These are phyloP conservation scores for Citrus trifoliata DNA, from an alignment of 345 rosid genomes.

Conservation along the genomic window DNA sequence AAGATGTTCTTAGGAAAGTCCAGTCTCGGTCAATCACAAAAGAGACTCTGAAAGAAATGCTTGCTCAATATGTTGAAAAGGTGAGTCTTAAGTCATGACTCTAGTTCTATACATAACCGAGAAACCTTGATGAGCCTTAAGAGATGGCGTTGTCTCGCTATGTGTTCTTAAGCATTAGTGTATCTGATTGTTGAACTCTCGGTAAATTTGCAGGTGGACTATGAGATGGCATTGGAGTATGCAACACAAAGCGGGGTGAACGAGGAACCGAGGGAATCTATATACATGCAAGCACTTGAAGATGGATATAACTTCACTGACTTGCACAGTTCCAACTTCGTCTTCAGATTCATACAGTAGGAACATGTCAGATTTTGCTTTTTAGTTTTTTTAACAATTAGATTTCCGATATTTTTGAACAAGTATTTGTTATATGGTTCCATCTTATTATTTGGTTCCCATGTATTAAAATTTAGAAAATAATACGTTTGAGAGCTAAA, in stretches of 20 bases:
- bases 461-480: conserved; percentile 4
- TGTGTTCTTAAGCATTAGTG: too few relatives aligned
- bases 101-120: neutral
- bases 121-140: neutral
- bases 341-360: conserved; percentile 61
- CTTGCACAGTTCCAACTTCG: conserved; percentile 53
- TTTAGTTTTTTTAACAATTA: neutral
- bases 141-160: too few relatives aligned
- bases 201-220: conserved; percentile 71
- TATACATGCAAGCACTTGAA: conserved; percentile 51
- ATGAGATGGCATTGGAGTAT: conserved; percentile 95
- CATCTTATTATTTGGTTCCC: neutral
- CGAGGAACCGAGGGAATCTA: conserved; percentile 79
- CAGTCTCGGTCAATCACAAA: conserved; percentile 58
- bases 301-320: conserved; percentile 37
- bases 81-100: conserved; percentile 24
- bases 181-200: too few relatives aligned
- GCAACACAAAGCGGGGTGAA: conserved; percentile 91
- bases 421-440: neutral
- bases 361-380: neutral
- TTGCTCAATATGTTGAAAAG: conserved; percentile 84
- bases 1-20: conserved; percentile 53
- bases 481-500: neutral
- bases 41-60: conserved; percentile 67
- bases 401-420: too few relatives aligned